Conservation (phyloP, 2,329 filamentous ascomycete genomes). For the Ophiostoma ulmi region DNA sequence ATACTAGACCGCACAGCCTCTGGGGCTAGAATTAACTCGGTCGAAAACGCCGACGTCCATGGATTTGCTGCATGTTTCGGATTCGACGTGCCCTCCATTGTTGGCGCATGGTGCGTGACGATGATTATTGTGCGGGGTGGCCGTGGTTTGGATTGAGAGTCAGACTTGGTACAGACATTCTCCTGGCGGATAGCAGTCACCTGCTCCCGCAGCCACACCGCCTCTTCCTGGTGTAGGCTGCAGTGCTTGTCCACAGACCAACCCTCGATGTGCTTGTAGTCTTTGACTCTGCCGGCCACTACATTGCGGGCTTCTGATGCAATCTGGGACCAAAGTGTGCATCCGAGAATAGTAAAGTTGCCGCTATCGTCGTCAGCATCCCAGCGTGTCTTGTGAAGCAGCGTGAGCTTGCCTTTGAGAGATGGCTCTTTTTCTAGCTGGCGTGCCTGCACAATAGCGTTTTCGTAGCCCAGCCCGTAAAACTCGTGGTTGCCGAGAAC, state of each 20-base stretch:
- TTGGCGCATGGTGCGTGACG: conserved; percentile 53
- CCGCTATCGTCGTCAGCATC: not conserved
- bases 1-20: conserved; percentile 30
- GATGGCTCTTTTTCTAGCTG: conserved; percentile 17
- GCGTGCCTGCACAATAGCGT: conserved; percentile 7
- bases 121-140: conserved; percentile 38
- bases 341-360: conserved; percentile 44
- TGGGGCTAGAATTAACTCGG: conserved; percentile 38
- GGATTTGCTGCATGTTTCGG: conserved; percentile 32
- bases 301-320: conserved; percentile 36
- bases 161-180: not conserved
- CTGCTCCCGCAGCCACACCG: conserved; percentile 36
- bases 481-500: conserved; percentile 55
- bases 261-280: conserved; percentile 47
- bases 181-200: not conserved
- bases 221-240: conserved; percentile 43
- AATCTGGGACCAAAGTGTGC: conserved; percentile 53
- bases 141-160: not conserved
- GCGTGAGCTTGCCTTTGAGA: conserved; percentile 1
- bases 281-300: conserved; percentile 45
- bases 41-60: conserved; percentile 49
- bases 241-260: conserved; percentile 52
- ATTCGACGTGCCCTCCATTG: conserved; percentile 38
- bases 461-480: conserved; percentile 32
- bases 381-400: conserved; percentile 19